phyloP scores from a whole-genome alignment of 2,329 filamentous ascomycete species.

The Colletotrichum brevisporum region DNA sequence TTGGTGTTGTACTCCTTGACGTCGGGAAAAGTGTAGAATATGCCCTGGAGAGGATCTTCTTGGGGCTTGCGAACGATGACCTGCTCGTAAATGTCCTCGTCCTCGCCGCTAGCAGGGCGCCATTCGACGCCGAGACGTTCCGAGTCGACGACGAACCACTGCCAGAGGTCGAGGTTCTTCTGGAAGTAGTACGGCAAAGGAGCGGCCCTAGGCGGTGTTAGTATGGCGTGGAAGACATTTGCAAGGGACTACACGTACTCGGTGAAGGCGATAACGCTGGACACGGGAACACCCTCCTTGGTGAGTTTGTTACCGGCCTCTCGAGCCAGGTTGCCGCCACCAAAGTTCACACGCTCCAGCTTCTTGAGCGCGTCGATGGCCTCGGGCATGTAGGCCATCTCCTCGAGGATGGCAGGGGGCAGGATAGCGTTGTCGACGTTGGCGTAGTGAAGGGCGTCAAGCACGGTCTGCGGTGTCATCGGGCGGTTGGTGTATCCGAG shows the following conservation, averaged over 20 bases:
- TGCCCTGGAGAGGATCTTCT: constrained; percentile 52
- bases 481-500: constrained; percentile 51
- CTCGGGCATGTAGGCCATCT: constrained; percentile 53
- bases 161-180: constrained; percentile 35
- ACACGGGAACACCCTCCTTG: constrained; percentile 50
- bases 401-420: constrained; percentile 59
- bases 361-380: constrained; percentile 49
- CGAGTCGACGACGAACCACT: constrained; percentile 49
- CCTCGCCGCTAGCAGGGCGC: constrained; percentile 48
- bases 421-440: constrained; percentile 48
- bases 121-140: constrained; percentile 59
- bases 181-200: constrained; percentile 58
- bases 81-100: constrained; percentile 53
- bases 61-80: constrained; percentile 54
- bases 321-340: constrained; percentile 55
- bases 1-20: constrained; percentile 55
- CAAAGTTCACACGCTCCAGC: constrained; percentile 52
- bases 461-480: constrained; percentile 51
- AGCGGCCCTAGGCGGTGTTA: constrained; percentile 46
- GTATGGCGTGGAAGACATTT: neutral
- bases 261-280: constrained; percentile 57
- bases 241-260: constrained; percentile 50
- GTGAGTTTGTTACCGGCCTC: constrained; percentile 56
- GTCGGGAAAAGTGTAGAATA: constrained; percentile 59
- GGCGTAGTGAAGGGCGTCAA: constrained; percentile 49